Conservation (phyloP, 805 yeast species). For the Kodamaea hsintzibuensis region DNA sequence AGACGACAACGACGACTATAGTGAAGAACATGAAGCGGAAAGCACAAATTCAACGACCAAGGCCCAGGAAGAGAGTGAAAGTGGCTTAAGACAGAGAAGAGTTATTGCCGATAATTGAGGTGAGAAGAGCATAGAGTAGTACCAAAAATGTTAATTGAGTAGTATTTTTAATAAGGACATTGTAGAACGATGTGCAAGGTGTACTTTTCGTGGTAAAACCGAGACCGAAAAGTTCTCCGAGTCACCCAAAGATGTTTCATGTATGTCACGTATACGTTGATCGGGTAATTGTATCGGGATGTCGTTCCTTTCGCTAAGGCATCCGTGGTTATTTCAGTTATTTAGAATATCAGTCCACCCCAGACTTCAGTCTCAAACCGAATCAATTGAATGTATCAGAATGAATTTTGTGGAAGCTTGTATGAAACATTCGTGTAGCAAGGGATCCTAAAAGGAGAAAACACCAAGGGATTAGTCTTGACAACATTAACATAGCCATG, state of each 20-base stretch:
- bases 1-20: conserved; percentile 4
- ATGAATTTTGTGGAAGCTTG: not conserved
- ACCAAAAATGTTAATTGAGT: too few species aligned
- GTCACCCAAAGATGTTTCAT: too few species aligned
- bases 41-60: not conserved
- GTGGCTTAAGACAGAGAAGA: not conserved
- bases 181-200: not conserved
- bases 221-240: not conserved
- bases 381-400: too few species aligned
- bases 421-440: not conserved
- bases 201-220: not conserved
- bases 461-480: not conserved
- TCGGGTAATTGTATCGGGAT: too few species aligned
- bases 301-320: too few species aligned
- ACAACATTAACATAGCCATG: not conserved
- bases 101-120: not conserved
- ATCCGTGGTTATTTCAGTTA: too few species aligned
- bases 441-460: not conserved
- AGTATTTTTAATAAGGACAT: too few species aligned
- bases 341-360: too few species aligned
- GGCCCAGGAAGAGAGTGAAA: not conserved
- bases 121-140: not conserved
- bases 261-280: too few species aligned
- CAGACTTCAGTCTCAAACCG: too few species aligned
- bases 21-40: not conserved